phyloP scores from a whole-genome alignment of 805 yeast species.

The Naumovozyma castellii region DNA sequence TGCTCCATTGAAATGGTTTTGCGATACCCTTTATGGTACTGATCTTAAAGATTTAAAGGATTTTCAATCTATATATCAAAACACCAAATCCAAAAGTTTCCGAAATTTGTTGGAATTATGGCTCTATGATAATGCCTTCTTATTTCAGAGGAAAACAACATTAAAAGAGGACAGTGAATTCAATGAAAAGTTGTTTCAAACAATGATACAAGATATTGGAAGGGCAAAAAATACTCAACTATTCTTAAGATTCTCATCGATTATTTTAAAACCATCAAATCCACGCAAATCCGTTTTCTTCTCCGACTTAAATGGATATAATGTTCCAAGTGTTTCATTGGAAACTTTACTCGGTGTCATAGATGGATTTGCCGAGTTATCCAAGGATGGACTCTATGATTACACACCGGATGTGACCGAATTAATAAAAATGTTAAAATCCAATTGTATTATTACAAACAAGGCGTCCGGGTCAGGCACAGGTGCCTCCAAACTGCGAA shows the following conservation, averaged over 20 bases:
- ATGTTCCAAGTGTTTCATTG: constrained; percentile 12
- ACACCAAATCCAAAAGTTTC: constrained; percentile 7
- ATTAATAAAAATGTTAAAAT: constrained; percentile 22
- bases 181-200: constrained; percentile 12
- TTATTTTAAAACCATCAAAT: constrained; percentile 15
- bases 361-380: constrained; percentile 12
- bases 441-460: constrained; percentile 12
- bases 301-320: constrained; percentile 3
- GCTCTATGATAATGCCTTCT: constrained; percentile 21
- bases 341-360: constrained; percentile 19
- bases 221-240: constrained; percentile 8
- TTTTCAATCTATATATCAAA: constrained; percentile 17
- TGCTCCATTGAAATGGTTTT: constrained; percentile 9
- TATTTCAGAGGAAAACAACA: constrained; percentile 5
- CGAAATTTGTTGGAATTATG: constrained; percentile 20
- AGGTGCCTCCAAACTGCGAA: constrained; percentile 1
- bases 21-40: constrained; percentile 13
- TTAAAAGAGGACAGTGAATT: constrained; percentile 12
- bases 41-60: constrained; percentile 16
- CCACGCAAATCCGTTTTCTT: constrained; percentile 12
- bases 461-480: neutral
- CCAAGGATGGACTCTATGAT: constrained; percentile 5
- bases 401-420: constrained; percentile 16
- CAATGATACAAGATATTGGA: constrained; percentile 9
- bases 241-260: constrained; percentile 19